Evolutionary conservation across 352 stramenopile genomes (phyloP), one percentile per base, ranked within the genome.

Genomic region (Pythium myriotylum): DNA sequence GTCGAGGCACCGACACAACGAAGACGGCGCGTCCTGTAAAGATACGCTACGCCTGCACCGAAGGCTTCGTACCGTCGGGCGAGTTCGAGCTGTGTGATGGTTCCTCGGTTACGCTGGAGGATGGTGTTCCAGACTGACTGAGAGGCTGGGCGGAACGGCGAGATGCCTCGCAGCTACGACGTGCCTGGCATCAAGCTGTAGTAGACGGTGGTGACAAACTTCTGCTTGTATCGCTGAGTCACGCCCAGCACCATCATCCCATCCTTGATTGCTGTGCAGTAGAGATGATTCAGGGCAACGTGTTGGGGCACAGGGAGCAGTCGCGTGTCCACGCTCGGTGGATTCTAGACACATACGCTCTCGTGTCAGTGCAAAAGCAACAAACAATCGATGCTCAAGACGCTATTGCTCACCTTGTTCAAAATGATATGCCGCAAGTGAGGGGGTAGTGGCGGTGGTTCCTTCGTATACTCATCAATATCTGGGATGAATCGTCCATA

Each of bases 191-290:
- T 94, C 59, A 95, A 74, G 58, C 86, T 96, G 86, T 99, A 99
- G 86, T 99, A 99, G 47, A 99, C 96, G 22, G 95, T 98, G 10
- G 96, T 99, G 58, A 98, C 95, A 73, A 98, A 98, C 72, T 99
- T 99, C 54, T 97, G 95, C 79, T 98, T 98, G 74, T 94, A 94
- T 43, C 97, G 88, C 62, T 99, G 96, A 20, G 97, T 99, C 77
- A 99, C 98, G 54, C 97, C 97, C 22, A 99, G 86, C 50, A 99
- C 97, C 97, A 99, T 99, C 95, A 99, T 99, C 54, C 98, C 97
- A 77, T 99, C 97, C 76, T 98, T 98, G 72, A 98, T 98, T 33
- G 94, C 93, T 53, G 97, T 99, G 79, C 97, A 99, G 76, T 99
- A 99, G 17, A 99, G 79, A 83, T 99, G 97, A 77, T 99, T 99